phyloP scores from a whole-genome alignment of 495 filamentous ascomycete species.

The Penicillium fimorum region DNA sequence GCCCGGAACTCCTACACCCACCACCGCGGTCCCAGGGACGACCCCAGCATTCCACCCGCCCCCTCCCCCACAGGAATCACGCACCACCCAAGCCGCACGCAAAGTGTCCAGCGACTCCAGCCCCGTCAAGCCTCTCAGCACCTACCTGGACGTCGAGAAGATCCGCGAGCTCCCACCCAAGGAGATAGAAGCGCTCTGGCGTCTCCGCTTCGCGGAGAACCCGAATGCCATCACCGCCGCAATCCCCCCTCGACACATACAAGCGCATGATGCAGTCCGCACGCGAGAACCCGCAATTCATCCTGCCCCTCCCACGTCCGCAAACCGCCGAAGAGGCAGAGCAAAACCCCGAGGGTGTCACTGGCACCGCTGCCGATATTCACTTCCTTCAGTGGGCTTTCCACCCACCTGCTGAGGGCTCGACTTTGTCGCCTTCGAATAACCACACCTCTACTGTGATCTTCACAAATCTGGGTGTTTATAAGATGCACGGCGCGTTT shows the following conservation, averaged over 20 bases:
- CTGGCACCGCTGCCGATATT: constrained; percentile 40
- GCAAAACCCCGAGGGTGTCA: constrained; percentile 31
- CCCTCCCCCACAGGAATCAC: constrained; percentile 31
- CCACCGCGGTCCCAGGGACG: constrained; percentile 18
- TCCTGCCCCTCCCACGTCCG: constrained; percentile 78
- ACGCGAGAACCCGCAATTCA: constrained; percentile 76
- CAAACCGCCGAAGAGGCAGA: constrained; percentile 23
- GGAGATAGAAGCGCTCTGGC: constrained; percentile 88
- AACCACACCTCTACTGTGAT: constrained; percentile 74
- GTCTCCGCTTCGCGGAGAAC: constrained; percentile 74
- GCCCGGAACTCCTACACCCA: constrained; percentile 21
- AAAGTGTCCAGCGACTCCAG: constrained; percentile 32
- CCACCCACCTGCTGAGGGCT: constrained; percentile 83
- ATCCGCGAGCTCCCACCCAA: constrained; percentile 66
- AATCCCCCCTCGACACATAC: constrained; percentile 74
- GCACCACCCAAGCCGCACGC: constrained; percentile 35
- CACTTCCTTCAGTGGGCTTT: constrained; percentile 63
- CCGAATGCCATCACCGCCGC: constrained; percentile 74
- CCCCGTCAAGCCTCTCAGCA: constrained; percentile 75
- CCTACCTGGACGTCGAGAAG: constrained; percentile 81
- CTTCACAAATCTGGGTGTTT: constrained; percentile 90
- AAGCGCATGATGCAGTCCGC: constrained; percentile 63
- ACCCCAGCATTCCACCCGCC: constrained; percentile 32
- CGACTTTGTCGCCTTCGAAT: constrained; percentile 44
- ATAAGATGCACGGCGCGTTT: constrained; percentile 84